Conservation (phyloP, 768 basidiomycete genomes). For the Holtermannia corniformis region DNA sequence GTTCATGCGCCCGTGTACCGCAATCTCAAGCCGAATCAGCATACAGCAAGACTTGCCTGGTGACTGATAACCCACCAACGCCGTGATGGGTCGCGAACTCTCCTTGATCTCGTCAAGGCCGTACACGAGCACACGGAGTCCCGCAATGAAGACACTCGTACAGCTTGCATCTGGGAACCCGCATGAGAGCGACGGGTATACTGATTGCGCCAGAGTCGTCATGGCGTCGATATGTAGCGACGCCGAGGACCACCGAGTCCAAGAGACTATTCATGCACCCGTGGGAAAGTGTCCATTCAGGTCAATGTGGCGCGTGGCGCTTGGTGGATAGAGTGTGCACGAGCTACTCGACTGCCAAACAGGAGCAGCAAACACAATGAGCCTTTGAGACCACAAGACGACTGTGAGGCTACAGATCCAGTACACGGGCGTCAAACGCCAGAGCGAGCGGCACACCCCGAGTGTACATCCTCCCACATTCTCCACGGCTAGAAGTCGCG, state of each 20-base stretch:
- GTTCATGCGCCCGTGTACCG: slow-evolving; percentile 48
- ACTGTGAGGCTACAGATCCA: too few relatives aligned
- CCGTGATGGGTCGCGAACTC: slow-evolving; percentile 17
- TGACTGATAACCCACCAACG: slow-evolving; percentile 23
- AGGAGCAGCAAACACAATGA: too few relatives aligned
- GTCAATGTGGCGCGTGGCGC: background rate
- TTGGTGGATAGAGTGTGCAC: background rate
- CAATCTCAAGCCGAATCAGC: slow-evolving; percentile 39
- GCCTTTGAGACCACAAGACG: too few relatives aligned
- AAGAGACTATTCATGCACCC: too few relatives aligned
- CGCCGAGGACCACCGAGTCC: too few relatives aligned
- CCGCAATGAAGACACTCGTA: slow-evolving; percentile 19
- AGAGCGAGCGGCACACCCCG: too few relatives aligned
- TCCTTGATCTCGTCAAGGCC: slow-evolving; percentile 31
- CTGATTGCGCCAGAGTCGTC: slow-evolving; percentile 9
- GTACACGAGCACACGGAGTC: slow-evolving; percentile 22
- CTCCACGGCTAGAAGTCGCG: too few relatives aligned
- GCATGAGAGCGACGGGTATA: slow-evolving; percentile 17
- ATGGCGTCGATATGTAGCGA: too few relatives aligned
- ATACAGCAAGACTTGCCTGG: background rate
- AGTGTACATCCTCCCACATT: too few relatives aligned
- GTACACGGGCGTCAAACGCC: too few relatives aligned
- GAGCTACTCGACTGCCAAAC: background rate
- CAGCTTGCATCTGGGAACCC: slow-evolving; percentile 9
- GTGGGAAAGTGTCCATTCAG: too few relatives aligned